Evolutionary conservation across 164 flowering plant genomes (phyloP), one percentile per base, ranked within the genome.

Genomic region (Chimonanthus salicifolius): DNA sequence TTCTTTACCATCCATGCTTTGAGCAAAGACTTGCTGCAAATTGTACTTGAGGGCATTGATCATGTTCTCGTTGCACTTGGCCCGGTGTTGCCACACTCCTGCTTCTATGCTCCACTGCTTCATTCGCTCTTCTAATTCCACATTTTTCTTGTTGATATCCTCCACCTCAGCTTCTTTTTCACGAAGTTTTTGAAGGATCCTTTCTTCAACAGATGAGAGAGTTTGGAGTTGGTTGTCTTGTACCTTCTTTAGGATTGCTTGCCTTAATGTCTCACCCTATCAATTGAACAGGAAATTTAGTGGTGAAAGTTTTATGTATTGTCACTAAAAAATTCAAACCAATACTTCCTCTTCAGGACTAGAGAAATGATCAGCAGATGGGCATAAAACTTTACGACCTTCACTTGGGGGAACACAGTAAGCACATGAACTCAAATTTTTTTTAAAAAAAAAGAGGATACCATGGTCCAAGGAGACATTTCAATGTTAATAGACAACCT

Each of bases 41-140:
- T 86, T 91, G 58, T 75, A 81, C 81, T 82, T 91, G 46, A 94
- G 90, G 62, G 87, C 74, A 16, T 81, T 79, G 51, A 91, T 84
- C 88, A 87, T 85, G 79, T 82, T 86, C 78, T 90, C 95, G 67
- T 85, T 90, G 83, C 82, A 81, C 71, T 82, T 82, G 50, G 97
- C 98, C 18, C 83, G 81, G 67, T 91, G 89, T 54, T 91, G 93
- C 98, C 97, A 94, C 50, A 86, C 82, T 68, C 82, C 84, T 1
- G 88, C 92, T 81, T 94, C 94, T 45, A 83, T 69, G 8, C 78
- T 75, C 70, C 88, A 77, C 72, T 87, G 86, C 68, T 86, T 87
- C 84, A 90, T 78, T 70, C 77, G 82, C 64, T 84, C 86, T 76
- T 90, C 92, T 15, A 94, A 91, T 68, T 88, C 95, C 72, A 77